A percentile compares a stretch with the other conserved stretches of the same genome.
Conservation (phyloP, 768 basidiomycete genomes). For the Pleurotus djamor region DNA sequence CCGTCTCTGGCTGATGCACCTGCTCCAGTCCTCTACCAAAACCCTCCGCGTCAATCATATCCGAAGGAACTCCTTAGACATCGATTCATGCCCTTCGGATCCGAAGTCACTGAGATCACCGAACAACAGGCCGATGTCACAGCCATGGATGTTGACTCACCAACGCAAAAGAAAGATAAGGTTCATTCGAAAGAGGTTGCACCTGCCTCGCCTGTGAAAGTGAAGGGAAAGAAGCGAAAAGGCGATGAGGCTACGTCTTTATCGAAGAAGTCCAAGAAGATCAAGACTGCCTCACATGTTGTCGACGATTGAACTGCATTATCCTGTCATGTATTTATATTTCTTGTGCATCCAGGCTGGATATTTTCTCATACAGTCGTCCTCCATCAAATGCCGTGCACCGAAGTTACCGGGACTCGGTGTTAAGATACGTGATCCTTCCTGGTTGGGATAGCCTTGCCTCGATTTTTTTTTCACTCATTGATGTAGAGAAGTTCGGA, state of each 20-base stretch:
- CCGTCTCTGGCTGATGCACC: constrained; percentile 21
- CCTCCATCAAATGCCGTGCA: too few relatives aligned
- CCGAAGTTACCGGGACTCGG: too few relatives aligned
- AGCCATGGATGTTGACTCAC: constrained; percentile 19
- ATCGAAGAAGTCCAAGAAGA: too few relatives aligned
- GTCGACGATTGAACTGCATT: too few relatives aligned
- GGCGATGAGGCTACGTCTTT: constrained; percentile 20
- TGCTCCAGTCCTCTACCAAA: constrained; percentile 31
- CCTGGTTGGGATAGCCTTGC: too few relatives aligned
- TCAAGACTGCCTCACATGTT: too few relatives aligned
- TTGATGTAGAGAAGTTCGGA: too few relatives aligned
- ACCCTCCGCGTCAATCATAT: constrained; percentile 56
- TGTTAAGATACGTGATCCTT: too few relatives aligned
- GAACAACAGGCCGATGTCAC: constrained; percentile 13
- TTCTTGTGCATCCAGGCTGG: too few relatives aligned
- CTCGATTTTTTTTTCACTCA: too few relatives aligned
- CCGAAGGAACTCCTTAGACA: constrained; percentile 63
- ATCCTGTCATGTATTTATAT: too few relatives aligned
- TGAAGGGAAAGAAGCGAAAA: constrained; percentile 48
- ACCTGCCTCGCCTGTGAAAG: constrained; percentile 18
- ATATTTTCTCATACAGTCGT: too few relatives aligned
- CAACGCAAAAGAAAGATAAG: not conserved
- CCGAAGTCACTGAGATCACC: constrained; percentile 24
- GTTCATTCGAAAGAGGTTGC: not conserved
- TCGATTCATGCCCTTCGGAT: constrained; percentile 61